These are phyloP conservation scores for Leptographium procerum DNA, from an alignment of 2,329 filamentous ascomycete species.

Conservation along the genomic window DNA sequence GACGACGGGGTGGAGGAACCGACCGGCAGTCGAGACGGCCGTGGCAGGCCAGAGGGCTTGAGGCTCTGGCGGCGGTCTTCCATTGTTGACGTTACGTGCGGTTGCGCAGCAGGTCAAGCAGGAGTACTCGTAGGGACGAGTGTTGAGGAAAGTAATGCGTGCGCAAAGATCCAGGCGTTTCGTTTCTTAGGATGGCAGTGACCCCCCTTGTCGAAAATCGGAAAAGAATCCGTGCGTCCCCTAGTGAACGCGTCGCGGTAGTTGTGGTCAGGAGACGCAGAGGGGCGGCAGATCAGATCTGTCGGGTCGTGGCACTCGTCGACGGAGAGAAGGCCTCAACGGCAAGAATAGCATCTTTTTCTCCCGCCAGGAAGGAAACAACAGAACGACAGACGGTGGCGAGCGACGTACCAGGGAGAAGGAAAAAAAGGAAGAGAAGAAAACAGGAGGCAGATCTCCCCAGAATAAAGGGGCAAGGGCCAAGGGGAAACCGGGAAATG, in stretches of 20 bases:
- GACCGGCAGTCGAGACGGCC: background rate
- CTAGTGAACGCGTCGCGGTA: background rate
- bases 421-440: background rate
- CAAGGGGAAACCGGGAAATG: background rate
- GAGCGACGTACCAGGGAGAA: background rate
- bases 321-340: background rate
- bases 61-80: background rate
- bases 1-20: background rate
- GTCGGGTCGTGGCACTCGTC: background rate
- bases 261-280: background rate
- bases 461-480: background rate
- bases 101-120: background rate
- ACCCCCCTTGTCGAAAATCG: background rate
- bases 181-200: background rate
- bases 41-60: background rate
- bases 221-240: background rate
- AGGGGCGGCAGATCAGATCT: background rate
- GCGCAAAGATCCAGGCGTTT: background rate
- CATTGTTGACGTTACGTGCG: background rate
- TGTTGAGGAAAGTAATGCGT: background rate
- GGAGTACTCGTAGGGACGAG: background rate
- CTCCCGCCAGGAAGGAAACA: background rate
- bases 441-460: background rate
- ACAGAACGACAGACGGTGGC: background rate
- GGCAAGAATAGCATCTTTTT: background rate